Percentiles rank a stretch among this genome's conserved stretches.
Conservation (phyloP, 2,329 filamentous ascomycete genomes). For the Meredithiella fracta region DNA sequence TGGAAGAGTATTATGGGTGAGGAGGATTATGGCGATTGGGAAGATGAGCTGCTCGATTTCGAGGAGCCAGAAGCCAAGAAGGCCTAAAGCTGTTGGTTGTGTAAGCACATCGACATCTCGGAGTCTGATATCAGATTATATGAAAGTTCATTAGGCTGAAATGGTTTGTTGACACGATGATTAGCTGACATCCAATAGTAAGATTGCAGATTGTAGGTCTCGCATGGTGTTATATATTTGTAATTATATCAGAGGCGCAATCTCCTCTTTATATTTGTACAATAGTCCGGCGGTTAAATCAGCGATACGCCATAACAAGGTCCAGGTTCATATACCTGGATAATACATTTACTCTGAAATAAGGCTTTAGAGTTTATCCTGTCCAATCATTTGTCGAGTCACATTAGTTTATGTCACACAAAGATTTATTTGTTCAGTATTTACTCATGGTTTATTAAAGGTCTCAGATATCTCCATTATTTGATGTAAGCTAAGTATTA, state of each 20-base stretch:
- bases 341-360: background rate
- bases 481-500: background rate
- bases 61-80: slow-evolving; percentile 1
- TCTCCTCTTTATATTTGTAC: slow-evolving; percentile 1
- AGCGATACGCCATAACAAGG: background rate
- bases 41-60: slow-evolving; percentile 35
- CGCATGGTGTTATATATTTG: background rate
- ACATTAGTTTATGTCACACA: background rate
- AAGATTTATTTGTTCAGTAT: too few species aligned
- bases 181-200: background rate
- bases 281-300: slow-evolving; percentile 2
- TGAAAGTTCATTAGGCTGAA: background rate
- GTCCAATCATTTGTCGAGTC: background rate
- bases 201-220: too few species aligned
- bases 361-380: background rate
- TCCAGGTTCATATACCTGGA: background rate
- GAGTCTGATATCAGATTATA: background rate
- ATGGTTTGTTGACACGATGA: background rate
- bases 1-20: slow-evolving; percentile 51
- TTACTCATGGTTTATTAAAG: background rate
- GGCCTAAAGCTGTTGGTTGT: background rate
- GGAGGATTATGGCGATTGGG: slow-evolving; percentile 38
- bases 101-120: background rate
- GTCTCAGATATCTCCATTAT: background rate
- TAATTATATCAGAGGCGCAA: background rate